phyloP scores from a whole-genome alignment of 345 rosid genomes.

The Jatropha curcas region DNA sequence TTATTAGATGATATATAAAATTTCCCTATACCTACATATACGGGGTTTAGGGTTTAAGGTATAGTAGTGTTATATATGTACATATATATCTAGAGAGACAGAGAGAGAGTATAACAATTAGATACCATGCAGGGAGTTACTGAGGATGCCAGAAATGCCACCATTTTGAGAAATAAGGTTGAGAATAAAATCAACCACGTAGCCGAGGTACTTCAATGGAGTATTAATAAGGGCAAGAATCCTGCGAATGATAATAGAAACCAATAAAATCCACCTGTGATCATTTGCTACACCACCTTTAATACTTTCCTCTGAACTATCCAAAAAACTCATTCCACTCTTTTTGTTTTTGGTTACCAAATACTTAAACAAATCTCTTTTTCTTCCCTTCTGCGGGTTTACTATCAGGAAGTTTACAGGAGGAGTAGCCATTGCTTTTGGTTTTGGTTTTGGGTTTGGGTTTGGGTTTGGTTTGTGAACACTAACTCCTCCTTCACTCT shows the following conservation, averaged over 20 bases:
- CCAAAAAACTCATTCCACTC: slow-evolving; percentile 56
- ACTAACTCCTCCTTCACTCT: background rate
- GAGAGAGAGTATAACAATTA: no score
- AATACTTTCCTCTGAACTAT: slow-evolving; percentile 38
- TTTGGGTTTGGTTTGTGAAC: background rate
- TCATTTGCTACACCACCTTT: slow-evolving; percentile 34
- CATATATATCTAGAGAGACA: no score
- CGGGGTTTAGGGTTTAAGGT: no score
- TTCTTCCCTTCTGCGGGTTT: slow-evolving; percentile 58
- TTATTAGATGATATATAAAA: no score
- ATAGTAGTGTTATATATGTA: no score
- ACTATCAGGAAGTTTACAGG: slow-evolving; percentile 38
- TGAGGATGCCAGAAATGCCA: slow-evolving; percentile 51
- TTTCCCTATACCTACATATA: no score
- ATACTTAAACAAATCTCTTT: slow-evolving; percentile 48
- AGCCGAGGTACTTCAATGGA: slow-evolving; percentile 66
- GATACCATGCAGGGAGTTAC: slow-evolving; percentile 47
- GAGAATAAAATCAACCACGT: slow-evolving; percentile 57
- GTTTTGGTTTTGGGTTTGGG: no score
- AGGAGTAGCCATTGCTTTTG: slow-evolving; percentile 3
- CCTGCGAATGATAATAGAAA: slow-evolving; percentile 55
- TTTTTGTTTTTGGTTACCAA: slow-evolving; percentile 35
- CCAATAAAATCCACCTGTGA: slow-evolving; percentile 56
- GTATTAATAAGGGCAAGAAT: slow-evolving; percentile 44
- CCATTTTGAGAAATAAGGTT: slow-evolving; percentile 63